These are phyloP conservation scores for Akanthomyces dipterigenus DNA, from an alignment of 2,329 filamentous ascomycete genomes.

Conservation along the genomic window DNA sequence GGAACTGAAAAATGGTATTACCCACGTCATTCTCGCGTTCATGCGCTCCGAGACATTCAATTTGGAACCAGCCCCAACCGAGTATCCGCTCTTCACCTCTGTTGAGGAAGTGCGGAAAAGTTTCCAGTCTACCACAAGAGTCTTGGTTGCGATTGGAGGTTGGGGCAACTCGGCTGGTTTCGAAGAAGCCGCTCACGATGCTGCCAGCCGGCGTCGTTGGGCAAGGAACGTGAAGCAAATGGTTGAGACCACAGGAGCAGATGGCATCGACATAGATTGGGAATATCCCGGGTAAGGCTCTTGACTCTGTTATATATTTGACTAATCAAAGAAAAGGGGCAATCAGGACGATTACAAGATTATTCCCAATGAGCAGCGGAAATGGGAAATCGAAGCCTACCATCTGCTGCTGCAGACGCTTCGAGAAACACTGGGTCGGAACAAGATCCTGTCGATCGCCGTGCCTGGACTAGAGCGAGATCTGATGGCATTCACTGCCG, in stretches of 20 bases:
- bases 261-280: conserved; percentile 62
- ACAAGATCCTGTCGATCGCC: conserved; percentile 60
- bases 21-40: conserved; percentile 53
- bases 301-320: not conserved
- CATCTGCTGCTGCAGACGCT: conserved; percentile 54
- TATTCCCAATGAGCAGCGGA: conserved; percentile 52
- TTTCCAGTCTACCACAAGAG: conserved; percentile 48
- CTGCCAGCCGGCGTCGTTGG: conserved; percentile 48
- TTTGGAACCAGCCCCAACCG: conserved; percentile 24
- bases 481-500: conserved; percentile 58
- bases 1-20: conserved; percentile 36
- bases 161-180: conserved; percentile 67
- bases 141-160: conserved; percentile 67
- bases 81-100: conserved; percentile 48
- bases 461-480: conserved; percentile 59
- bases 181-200: conserved; percentile 45
- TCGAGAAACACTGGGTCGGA: conserved; percentile 46
- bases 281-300: conserved; percentile 45
- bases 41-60: conserved; percentile 49
- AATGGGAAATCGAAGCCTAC: conserved; percentile 56
- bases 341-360: conserved; percentile 66
- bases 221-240: conserved; percentile 58
- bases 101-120: conserved; percentile 39
- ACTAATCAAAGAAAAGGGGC: conserved; percentile 33
- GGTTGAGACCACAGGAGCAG: conserved; percentile 55